Evolutionary conservation across 768 basidiomycete genomes (phyloP).

Genomic region (Nevesoporus exiguus): DNA sequence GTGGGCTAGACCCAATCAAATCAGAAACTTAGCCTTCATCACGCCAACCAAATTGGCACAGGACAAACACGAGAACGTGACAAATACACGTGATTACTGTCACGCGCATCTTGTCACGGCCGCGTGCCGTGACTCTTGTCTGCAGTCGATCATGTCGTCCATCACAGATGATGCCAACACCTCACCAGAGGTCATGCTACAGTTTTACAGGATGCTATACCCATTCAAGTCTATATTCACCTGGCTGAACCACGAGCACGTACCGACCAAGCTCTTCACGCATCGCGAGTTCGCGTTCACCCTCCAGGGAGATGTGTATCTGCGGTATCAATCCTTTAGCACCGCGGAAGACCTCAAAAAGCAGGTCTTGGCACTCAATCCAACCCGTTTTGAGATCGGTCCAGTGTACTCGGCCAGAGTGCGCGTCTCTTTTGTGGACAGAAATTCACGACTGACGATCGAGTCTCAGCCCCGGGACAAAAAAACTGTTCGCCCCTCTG

Average conservation of each 20-base stretch:
- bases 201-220: conserved; percentile 88
- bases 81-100: conserved; percentile 13
- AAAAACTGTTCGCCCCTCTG: conserved; percentile 69
- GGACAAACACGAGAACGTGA: background rate
- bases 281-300: conserved; percentile 97
- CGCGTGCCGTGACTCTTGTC: conserved; percentile 1
- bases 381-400: conserved; percentile 95
- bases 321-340: conserved; percentile 91
- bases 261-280: conserved; percentile 76
- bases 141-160: conserved; percentile 7
- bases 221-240: conserved; percentile 92
- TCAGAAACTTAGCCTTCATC: too few species aligned
- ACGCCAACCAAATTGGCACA: too few species aligned
- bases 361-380: conserved; percentile 79
- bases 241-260: conserved; percentile 93
- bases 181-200: conserved; percentile 63
- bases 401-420: conserved; percentile 88
- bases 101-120: conserved; percentile 18
- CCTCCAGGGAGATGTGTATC: conserved; percentile 83
- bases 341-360: conserved; percentile 88
- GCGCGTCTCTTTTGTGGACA: conserved; percentile 30
- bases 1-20: too few species aligned
- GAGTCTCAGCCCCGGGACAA: conserved; percentile 75
- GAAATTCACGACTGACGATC: background rate
- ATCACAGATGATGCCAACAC: conserved; percentile 21